Conservation (phyloP, 1,284 basidiomycete species). For the Ganoderma leucocontextum region DNA sequence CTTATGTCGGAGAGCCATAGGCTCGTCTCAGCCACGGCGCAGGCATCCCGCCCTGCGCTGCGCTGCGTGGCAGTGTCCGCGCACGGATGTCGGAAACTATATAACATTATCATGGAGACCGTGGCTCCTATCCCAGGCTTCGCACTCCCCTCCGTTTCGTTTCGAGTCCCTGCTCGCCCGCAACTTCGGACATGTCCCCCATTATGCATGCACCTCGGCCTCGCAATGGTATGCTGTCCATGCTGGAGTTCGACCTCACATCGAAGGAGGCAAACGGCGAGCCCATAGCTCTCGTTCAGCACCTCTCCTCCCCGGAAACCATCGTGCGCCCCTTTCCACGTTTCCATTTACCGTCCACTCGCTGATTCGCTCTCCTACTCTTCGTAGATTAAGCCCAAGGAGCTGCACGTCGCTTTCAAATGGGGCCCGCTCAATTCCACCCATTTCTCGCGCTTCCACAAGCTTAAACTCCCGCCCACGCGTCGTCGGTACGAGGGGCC, state of each 20-base stretch:
- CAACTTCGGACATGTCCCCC: conserved; percentile 15
- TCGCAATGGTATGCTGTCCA: conserved; percentile 14
- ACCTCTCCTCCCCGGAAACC: conserved; percentile 25
- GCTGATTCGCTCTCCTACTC: neutral
- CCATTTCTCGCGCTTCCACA: conserved; percentile 28
- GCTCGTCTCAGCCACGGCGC: conserved; percentile 2
- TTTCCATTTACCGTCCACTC: neutral
- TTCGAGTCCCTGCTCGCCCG: neutral
- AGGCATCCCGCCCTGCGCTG: neutral
- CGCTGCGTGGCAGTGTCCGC: neutral
- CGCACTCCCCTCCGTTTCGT: neutral
- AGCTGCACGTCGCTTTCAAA: conserved; percentile 33
- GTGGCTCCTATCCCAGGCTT: neutral
- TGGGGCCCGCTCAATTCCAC: conserved; percentile 28
- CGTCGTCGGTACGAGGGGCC: neutral
- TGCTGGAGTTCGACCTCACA: conserved; percentile 1
- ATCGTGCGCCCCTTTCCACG: conserved; percentile 16
- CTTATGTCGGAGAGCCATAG: neutral
- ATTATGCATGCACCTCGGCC: conserved; percentile 20
- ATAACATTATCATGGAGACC: conserved; percentile 1
- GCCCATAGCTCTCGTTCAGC: conserved; percentile 16
- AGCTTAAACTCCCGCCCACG: conserved; percentile 14
- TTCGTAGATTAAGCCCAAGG: conserved; percentile 27
- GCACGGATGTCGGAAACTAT: neutral
- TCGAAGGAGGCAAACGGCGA: conserved; percentile 18